A percentile compares a stretch with the other conserved stretches of the same genome.
Evolutionary conservation across 768 basidiomycete genomes (phyloP).

Genomic region (Lentinula boryana): DNA sequence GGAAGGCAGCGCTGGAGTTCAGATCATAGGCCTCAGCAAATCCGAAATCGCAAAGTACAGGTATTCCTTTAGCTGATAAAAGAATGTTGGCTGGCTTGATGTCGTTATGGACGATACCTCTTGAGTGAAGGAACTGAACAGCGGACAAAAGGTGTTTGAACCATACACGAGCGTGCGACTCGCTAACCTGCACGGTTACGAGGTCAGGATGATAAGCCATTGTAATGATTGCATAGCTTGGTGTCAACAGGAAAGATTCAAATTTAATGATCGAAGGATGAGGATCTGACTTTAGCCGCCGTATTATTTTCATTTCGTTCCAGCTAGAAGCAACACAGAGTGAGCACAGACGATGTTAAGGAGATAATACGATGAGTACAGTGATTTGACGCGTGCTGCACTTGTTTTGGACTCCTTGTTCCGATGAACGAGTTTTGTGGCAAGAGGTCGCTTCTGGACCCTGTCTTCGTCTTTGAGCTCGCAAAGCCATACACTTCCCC

Average conservation of each 20-base stretch:
- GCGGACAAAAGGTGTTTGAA: conserved; percentile 78
- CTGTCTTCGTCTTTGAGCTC: conserved; percentile 38
- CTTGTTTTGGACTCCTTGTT: conserved; percentile 73
- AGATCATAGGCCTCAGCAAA: conserved; percentile 87
- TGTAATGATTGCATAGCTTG: conserved; percentile 86
- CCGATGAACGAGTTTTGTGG: conserved; percentile 91
- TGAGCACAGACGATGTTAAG: conserved; percentile 4
- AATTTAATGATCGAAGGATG: conserved; percentile 93
- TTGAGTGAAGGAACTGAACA: conserved; percentile 76
- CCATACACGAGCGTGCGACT: conserved; percentile 73
- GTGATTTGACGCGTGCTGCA: conserved; percentile 84
- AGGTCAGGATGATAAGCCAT: conserved; percentile 86
- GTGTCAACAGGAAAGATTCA: conserved; percentile 90
- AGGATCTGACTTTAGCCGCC: conserved; percentile 67
- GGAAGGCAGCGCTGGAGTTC: conserved; percentile 59
- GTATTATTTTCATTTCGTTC: conserved; percentile 83
- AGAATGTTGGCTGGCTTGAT: conserved; percentile 97
- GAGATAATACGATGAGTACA: conserved; percentile 30
- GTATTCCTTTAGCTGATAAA: conserved; percentile 68
- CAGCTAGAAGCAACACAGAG: conserved; percentile 44
- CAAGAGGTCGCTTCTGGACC: conserved; percentile 41
- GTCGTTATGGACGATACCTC: conserved; percentile 88
- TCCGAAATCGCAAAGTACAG: conserved; percentile 93
- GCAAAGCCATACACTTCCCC: conserved; percentile 88
- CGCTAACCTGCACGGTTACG: conserved; percentile 84